A percentile compares a stretch with the other conserved stretches of the same genome.
Evolutionary conservation across 768 basidiomycete genomes (phyloP).

Genomic region (Coprinellus micaceus): DNA sequence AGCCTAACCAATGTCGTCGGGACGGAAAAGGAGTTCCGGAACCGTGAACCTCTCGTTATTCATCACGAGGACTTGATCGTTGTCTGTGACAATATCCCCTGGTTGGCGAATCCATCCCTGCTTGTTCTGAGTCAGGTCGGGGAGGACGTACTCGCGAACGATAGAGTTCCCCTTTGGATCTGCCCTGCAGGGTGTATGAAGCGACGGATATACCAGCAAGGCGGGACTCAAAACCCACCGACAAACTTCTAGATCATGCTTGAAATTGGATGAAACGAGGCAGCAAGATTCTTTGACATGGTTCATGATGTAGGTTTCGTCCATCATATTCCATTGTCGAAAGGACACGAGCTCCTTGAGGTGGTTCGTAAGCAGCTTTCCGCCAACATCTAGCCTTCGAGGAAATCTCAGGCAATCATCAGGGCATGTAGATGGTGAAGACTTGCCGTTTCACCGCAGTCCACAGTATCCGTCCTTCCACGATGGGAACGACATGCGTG

Average conservation of each 20-base stretch:
- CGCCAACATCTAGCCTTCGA: conserved; percentile 86
- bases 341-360: conserved; percentile 92
- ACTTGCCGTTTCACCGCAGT: conserved; percentile 74
- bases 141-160: conserved; percentile 86
- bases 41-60: conserved; percentile 89
- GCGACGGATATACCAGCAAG: conserved; percentile 7
- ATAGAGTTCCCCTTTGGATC: conserved; percentile 61
- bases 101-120: conserved; percentile 52
- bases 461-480: conserved; percentile 74
- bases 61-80: conserved; percentile 76
- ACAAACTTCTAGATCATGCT: conserved; percentile 69
- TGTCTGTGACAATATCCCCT: conserved; percentile 50
- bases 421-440: conserved; percentile 9
- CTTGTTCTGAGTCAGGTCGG: conserved; percentile 73
- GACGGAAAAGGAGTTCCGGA: conserved; percentile 89
- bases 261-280: conserved; percentile 75
- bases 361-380: conserved; percentile 93
- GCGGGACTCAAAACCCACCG: conserved; percentile 49
- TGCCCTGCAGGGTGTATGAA: conserved; percentile 33
- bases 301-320: conserved; percentile 92
- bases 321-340: conserved; percentile 98
- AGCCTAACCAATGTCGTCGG: conserved; percentile 79
- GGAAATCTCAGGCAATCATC: conserved; percentile 7
- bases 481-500: conserved; percentile 85
- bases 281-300: conserved; percentile 89